Evolutionary conservation across 2,329 filamentous ascomycete genomes (phyloP).

Genomic region (Nemania sp.): DNA sequence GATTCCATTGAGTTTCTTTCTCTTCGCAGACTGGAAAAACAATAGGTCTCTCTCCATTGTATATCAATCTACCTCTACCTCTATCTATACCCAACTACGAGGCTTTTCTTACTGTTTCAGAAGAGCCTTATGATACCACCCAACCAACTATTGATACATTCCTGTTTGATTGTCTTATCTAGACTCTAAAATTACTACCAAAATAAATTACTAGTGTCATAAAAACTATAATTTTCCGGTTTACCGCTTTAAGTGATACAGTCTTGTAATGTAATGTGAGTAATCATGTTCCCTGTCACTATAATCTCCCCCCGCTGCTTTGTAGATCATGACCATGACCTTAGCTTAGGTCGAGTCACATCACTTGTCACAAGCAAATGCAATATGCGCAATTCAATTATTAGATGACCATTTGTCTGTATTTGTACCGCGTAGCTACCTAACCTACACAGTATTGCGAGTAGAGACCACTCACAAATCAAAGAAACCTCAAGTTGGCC

Average conservation of each 20-base stretch:
- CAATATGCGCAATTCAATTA: not conserved
- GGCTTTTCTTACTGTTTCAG: conserved; percentile 4
- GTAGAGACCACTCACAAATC: not conserved
- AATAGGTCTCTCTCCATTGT: not conserved
- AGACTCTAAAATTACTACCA: not conserved
- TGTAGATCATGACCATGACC: no score
- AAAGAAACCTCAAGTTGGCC: not conserved
- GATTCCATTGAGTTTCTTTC: not conserved
- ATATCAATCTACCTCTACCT: conserved; percentile 13
- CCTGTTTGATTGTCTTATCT: not conserved
- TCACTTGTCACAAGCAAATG: no score
- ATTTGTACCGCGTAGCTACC: conserved; percentile 2
- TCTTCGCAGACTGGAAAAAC: not conserved
- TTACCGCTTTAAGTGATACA: no score
- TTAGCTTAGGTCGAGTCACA: not conserved
- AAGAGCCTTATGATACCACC: conserved; percentile 17
- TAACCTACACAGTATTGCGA: conserved; percentile 21
- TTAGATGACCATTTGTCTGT: conserved; percentile 7
- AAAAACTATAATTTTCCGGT: not conserved
- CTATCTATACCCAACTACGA: conserved; percentile 11
- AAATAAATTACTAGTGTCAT: conserved; percentile 9
- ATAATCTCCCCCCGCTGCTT: no score
- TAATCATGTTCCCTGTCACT: no score
- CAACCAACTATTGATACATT: not conserved
- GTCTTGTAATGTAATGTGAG: no score